Percentiles rank a stretch among this genome's conserved stretches.
phyloP scores from a whole-genome alignment of 352 stramenopile species.

The Globisporangium acanthophoron region DNA sequence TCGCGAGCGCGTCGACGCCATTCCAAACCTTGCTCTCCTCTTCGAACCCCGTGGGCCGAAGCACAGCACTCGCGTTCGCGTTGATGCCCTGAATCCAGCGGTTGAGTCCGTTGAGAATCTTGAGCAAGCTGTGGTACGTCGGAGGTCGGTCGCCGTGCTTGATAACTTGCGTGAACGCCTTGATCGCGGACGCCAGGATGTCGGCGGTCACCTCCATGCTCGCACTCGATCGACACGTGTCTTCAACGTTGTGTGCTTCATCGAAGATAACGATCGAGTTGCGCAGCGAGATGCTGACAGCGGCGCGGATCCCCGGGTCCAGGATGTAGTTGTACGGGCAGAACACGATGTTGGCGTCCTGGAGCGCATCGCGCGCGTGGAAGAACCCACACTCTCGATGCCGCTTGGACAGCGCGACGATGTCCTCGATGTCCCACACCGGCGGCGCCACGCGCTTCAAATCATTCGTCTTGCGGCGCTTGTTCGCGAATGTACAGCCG shows the following conservation, averaged over 20 bases:
- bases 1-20: constrained; percentile 54
- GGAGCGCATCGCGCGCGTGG: constrained; percentile 40
- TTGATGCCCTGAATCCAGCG: constrained; percentile 54
- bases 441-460: constrained; percentile 40
- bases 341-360: constrained; percentile 74
- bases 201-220: constrained; percentile 69
- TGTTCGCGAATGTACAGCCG: constrained; percentile 53
- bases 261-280: constrained; percentile 79
- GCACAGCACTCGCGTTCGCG: constrained; percentile 29
- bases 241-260: constrained; percentile 86
- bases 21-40: constrained; percentile 72
- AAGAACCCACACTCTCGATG: constrained; percentile 82
- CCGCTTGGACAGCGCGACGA: constrained; percentile 64
- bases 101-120: constrained; percentile 57
- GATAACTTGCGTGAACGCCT: constrained; percentile 60
- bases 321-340: constrained; percentile 89
- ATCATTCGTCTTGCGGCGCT: constrained; percentile 46
- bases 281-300: constrained; percentile 66
- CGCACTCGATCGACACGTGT: constrained; percentile 74
- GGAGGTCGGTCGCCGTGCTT: constrained; percentile 51
- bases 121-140: constrained; percentile 37
- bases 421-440: constrained; percentile 85
- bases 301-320: constrained; percentile 64
- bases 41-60: constrained; percentile 57
- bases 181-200: constrained; percentile 40